phyloP scores from a whole-genome alignment of 2,329 filamentous ascomycete genomes.

The Chaetothyriales sp. region DNA sequence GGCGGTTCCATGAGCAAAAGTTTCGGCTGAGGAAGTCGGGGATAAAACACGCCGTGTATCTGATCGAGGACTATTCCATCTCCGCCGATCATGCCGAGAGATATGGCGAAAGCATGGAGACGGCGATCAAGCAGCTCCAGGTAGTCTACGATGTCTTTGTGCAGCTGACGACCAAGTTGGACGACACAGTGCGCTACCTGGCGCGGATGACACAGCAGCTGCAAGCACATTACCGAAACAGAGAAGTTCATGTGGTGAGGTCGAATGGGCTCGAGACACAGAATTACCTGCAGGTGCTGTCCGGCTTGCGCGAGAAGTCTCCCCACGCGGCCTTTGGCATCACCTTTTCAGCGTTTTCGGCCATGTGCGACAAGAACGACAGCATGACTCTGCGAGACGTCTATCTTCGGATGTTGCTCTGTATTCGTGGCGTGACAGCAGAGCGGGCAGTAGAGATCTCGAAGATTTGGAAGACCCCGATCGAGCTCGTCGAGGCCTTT shows the following conservation, averaged over 20 bases:
- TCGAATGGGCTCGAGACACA: slow-evolving; percentile 28
- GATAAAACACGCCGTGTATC: slow-evolving; percentile 62
- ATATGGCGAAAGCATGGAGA: slow-evolving; percentile 54
- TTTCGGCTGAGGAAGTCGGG: slow-evolving; percentile 62
- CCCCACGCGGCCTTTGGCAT: slow-evolving; percentile 48
- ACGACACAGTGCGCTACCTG: slow-evolving; percentile 65
- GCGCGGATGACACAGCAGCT: slow-evolving; percentile 57
- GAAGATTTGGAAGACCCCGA: slow-evolving; percentile 61
- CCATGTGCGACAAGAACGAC: slow-evolving; percentile 61
- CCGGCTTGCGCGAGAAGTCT: slow-evolving; percentile 43
- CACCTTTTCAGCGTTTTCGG: slow-evolving; percentile 58
- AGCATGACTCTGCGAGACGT: slow-evolving; percentile 60
- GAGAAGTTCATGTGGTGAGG: slow-evolving; percentile 12
- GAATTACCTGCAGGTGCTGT: slow-evolving; percentile 53
- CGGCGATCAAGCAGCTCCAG: slow-evolving; percentile 62
- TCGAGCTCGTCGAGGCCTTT: slow-evolving; percentile 57
- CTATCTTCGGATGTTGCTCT: slow-evolving; percentile 78
- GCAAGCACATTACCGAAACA: slow-evolving; percentile 44
- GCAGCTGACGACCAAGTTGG: slow-evolving; percentile 60
- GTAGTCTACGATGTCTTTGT: slow-evolving; percentile 69
- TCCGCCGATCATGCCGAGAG: slow-evolving; percentile 40
- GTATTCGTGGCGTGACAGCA: slow-evolving; percentile 57
- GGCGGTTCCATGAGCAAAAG: slow-evolving; percentile 72
- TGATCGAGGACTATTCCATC: slow-evolving; percentile 60
- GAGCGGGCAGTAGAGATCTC: slow-evolving; percentile 72